Evolutionary conservation across 2,329 filamentous ascomycete genomes (phyloP), one percentile per base, ranked within the genome.

Genomic region (Aquanectria penicillioides): DNA sequence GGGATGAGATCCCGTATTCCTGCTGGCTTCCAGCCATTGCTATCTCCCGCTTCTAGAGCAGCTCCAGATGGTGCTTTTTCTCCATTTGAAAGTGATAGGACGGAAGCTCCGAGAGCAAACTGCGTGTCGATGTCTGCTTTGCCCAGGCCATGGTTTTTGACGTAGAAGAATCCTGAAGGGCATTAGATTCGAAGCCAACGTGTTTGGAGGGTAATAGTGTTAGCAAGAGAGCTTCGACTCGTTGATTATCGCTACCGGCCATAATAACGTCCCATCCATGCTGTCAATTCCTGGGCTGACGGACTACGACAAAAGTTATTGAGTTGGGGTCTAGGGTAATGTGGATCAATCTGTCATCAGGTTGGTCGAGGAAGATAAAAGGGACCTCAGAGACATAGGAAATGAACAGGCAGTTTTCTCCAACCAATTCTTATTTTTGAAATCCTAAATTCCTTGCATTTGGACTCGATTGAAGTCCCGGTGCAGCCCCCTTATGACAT

Each of bases 121-220:
- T 88, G 85, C 2, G 75, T 72, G 59, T 88, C 81, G 2, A 88
- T 80, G 43, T 83, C 80, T 48, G 86, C 83, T 67, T 87, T 84
- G 4, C 74, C 75, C 46, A 88, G 80, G 62, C 83, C 83, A 64
- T 83, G 87, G 73, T 89, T 87, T 54, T 81, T 85, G 9, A 87
- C 82, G 56, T 87, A 86, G 71, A 87, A 88, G 74, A 87, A 84
- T 4, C 54, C 58, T 46, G 15, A n/a, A 12, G 22, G 8, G 15
- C 12, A 33, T 12, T 6, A 5, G 11, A n/a, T 33, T 33, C 12
- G 29, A 33, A 12, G n/a, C n/a, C n/a, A n/a, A n/a, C n/a, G n/a
- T n/a, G n/a, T n/a, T n/a, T n/a, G 15, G 29, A 6, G 10, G 15
- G 29, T 12, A 12, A 5, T 33, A 33, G 6, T 33, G 15, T 33